Evolutionary conservation across 1,284 basidiomycete genomes (phyloP).

Genomic region (Papiliotrema flavescens): DNA sequence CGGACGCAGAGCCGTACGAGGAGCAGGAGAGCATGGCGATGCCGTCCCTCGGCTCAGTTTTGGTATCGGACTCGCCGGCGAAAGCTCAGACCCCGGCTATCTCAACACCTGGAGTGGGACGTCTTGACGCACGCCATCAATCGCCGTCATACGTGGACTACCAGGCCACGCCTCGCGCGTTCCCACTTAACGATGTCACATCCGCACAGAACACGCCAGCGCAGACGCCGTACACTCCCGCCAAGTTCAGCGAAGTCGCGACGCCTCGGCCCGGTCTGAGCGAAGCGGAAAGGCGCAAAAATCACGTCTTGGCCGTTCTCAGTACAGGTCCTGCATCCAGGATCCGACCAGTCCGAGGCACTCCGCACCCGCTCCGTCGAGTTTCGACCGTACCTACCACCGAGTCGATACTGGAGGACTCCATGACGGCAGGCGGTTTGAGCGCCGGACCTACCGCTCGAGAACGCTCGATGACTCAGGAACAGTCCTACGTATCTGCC

Average conservation of each 20-base stretch:
- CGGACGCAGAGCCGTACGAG: background rate
- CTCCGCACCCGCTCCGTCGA: slow-evolving; percentile 36
- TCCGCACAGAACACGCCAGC: slow-evolving; percentile 17
- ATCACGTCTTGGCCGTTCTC: slow-evolving; percentile 39
- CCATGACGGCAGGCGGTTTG: background rate
- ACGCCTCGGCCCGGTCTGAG: slow-evolving; percentile 36
- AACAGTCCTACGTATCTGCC: too few species aligned
- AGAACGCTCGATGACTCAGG: too few species aligned
- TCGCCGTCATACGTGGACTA: background rate
- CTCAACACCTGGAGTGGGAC: slow-evolving; percentile 18
- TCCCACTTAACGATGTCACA: slow-evolving; percentile 29
- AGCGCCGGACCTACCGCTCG: slow-evolving; percentile 2
- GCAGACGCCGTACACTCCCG: slow-evolving; percentile 26
- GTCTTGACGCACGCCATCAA: slow-evolving; percentile 2
- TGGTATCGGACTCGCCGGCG: background rate
- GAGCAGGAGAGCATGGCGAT: background rate
- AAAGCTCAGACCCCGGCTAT: slow-evolving; percentile 1
- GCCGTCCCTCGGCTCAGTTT: slow-evolving; percentile 2
- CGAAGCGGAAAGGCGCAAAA: slow-evolving; percentile 37
- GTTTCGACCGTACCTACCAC: slow-evolving; percentile 26
- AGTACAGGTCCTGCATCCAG: slow-evolving; percentile 23
- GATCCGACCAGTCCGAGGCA: slow-evolving; percentile 20
- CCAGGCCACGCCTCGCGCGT: slow-evolving; percentile 3
- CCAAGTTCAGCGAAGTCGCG: slow-evolving; percentile 18
- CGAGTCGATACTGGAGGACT: slow-evolving; percentile 29